phyloP scores from a whole-genome alignment of 108 stramenopile genomes.

The Nitzschia palea region DNA sequence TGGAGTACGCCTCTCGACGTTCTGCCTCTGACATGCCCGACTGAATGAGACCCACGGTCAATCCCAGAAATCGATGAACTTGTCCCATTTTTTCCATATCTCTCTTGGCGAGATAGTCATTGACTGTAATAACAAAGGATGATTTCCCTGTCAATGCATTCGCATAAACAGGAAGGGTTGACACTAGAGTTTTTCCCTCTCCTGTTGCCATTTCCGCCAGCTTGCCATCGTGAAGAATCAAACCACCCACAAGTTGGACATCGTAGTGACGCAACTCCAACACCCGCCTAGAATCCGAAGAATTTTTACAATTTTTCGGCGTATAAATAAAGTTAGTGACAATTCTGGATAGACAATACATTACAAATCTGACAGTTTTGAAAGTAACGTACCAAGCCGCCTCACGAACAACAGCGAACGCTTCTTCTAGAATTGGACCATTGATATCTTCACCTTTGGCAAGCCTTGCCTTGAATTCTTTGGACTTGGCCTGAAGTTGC shows the following conservation, averaged over 20 bases:
- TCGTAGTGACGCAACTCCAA: slow-evolving; percentile 93
- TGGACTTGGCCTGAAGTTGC: slow-evolving; percentile 82
- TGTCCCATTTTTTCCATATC: slow-evolving; percentile 97
- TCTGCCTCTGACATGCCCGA: slow-evolving; percentile 80
- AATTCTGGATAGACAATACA: too few relatives aligned
- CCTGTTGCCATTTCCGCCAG: slow-evolving; percentile 97
- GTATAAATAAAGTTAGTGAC: not conserved
- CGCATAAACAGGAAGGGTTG: slow-evolving; percentile 85
- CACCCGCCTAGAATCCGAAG: slow-evolving; percentile 58
- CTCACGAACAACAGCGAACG: slow-evolving; percentile 96
- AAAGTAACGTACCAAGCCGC: slow-evolving; percentile 76
- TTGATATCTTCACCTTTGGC: slow-evolving; percentile 73
- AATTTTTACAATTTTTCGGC: not conserved
- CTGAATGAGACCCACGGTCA: slow-evolving; percentile 94
- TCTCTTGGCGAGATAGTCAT: slow-evolving; percentile 94
- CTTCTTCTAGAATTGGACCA: slow-evolving; percentile 82
- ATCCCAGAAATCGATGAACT: slow-evolving; percentile 89
- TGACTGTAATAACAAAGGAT: slow-evolving; percentile 90
- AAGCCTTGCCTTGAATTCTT: slow-evolving; percentile 72
- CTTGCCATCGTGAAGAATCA: slow-evolving; percentile 89
- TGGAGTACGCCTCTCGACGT: slow-evolving; percentile 81
- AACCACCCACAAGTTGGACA: slow-evolving; percentile 91
- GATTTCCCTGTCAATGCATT: slow-evolving; percentile 79
- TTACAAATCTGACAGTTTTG: too few relatives aligned
- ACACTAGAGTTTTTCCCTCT: slow-evolving; percentile 95